Base-by-base conservation (phyloP, 257 asterid species). In the Solanum commersonii region DNA sequence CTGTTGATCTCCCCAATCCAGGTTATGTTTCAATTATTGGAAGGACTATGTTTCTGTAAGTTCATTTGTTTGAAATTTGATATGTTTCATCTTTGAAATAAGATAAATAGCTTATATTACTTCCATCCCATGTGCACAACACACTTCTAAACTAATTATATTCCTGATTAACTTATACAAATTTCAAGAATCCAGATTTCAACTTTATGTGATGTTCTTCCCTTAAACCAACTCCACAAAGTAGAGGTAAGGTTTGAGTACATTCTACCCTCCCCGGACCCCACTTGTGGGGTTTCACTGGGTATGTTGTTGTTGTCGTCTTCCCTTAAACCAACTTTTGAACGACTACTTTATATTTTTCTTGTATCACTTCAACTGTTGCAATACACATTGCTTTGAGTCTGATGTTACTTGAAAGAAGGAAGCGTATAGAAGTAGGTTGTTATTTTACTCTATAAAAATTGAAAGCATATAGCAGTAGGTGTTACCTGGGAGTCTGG, bases 1-100 rank as follows among this genome's bases (percentile, higher is more conserved):
- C 93, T 96, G 84, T 90, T 96, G 93, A 92, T 95, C 76, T 96
- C 95, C 86, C 99, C 99, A 82, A 92, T 96, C 92, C 98, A 92
- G 99, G 99, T 95, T 91, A 85, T 86, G 73, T 35, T 89, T 23
- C 85, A 86, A 33, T 23, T 74, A 15, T 56, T 35, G 59, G 82
- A 81, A 29, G 46, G 33, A 49, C 56, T 87, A 46, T 56, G 18
- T 84, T 84, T 65, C 67, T 82, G 52, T 25, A 11, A 35, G 52
- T 23, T 72, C 35, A 60, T 63, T 35, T 14, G 37, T 84, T 59
- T 60, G 87, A 46, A 34, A 23, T 84, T 60, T 84, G 59, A 42
- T 8, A 8, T 27, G 65, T 44, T 6, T 78, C 63, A 27, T 79
- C 3, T 79, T 8, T 79, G 63, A 18, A 79, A 44, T 27, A 79